Conservation (phyloP, 1,139 yeast species). For the Debaryomyces fabryi region DNA sequence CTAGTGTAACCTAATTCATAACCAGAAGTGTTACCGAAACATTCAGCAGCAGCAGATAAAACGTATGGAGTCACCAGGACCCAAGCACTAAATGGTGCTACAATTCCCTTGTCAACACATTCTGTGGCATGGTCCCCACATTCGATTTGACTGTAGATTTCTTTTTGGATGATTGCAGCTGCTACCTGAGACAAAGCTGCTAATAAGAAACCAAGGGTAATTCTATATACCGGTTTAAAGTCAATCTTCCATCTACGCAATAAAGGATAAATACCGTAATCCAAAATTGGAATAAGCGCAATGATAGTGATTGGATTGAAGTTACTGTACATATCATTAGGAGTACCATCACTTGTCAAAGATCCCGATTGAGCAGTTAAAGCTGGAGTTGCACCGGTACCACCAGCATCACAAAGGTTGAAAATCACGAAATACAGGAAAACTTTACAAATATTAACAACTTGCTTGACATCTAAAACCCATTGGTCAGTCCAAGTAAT, state of each 20-base stretch:
- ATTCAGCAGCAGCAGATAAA: slow-evolving; percentile 65
- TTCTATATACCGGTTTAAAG: slow-evolving; percentile 41
- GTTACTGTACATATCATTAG: slow-evolving; percentile 69
- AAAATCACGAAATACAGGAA: slow-evolving; percentile 65
- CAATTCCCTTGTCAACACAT: slow-evolving; percentile 47
- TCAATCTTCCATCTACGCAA: slow-evolving; percentile 49
- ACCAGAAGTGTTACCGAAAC: slow-evolving; percentile 68
- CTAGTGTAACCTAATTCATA: slow-evolving; percentile 73
- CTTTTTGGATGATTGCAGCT: slow-evolving; percentile 43
- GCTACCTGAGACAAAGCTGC: slow-evolving; percentile 43
- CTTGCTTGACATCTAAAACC: slow-evolving; percentile 61
- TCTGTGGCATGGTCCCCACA: slow-evolving; percentile 48
- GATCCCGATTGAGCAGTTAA: slow-evolving; percentile 69
- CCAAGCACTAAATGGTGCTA: slow-evolving; percentile 62
- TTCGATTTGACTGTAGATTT: slow-evolving; percentile 38
- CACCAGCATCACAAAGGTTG: slow-evolving; percentile 62
- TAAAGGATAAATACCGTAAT: slow-evolving; percentile 59
- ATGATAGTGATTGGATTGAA: slow-evolving; percentile 71
- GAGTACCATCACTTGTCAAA: slow-evolving; percentile 67
- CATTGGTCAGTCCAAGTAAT: slow-evolving; percentile 57
- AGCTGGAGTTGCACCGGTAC: slow-evolving; percentile 55
- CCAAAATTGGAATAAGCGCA: slow-evolving; percentile 64
- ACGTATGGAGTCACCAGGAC: slow-evolving; percentile 52
- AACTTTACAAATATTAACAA: slow-evolving; percentile 61
- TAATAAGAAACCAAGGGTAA: slow-evolving; percentile 37